These are phyloP conservation scores for Pestalotiopsis sp. DNA, from an alignment of 2,329 filamentous ascomycete species.

Conservation along the genomic window DNA sequence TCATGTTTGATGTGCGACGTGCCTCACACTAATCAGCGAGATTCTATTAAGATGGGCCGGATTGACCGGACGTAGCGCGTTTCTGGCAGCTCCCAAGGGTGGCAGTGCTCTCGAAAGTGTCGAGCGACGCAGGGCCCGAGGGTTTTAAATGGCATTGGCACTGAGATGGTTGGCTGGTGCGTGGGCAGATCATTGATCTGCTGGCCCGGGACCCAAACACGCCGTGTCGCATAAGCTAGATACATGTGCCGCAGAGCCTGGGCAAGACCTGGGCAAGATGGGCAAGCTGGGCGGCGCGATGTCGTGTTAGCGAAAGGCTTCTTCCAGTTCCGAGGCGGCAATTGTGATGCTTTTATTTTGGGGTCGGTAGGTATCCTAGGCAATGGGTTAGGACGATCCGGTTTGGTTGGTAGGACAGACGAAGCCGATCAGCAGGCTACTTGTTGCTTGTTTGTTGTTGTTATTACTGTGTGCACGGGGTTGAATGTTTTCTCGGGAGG, in stretches of 20 bases:
- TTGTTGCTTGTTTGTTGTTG: neutral
- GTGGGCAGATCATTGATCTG: conserved; percentile 14
- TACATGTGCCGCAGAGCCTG: neutral
- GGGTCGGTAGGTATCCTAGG: neutral
- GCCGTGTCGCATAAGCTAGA: conserved; percentile 20
- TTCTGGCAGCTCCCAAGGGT: conserved; percentile 12
- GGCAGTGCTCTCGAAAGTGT: conserved; percentile 9
- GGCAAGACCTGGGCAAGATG: neutral
- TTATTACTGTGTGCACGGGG: neutral
- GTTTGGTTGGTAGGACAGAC: neutral
- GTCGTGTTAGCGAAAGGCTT: neutral
- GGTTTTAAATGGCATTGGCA: neutral
- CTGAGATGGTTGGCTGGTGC: conserved; percentile 1
- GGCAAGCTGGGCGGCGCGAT: neutral
- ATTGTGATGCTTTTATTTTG: neutral
- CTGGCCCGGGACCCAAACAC: conserved; percentile 19
- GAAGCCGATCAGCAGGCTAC: neutral
- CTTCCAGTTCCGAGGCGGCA: neutral
- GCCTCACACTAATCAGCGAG: neutral
- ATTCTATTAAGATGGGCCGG: conserved; percentile 15
- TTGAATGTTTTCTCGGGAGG: neutral
- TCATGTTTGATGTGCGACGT: conserved; percentile 9
- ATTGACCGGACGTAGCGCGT: conserved; percentile 12
- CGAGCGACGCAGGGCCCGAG: neutral
- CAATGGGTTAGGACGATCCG: neutral